These are phyloP conservation scores for Pestalotiopsis sp. DNA, from an alignment of 2,329 filamentous ascomycete genomes.

Conservation along the genomic window DNA sequence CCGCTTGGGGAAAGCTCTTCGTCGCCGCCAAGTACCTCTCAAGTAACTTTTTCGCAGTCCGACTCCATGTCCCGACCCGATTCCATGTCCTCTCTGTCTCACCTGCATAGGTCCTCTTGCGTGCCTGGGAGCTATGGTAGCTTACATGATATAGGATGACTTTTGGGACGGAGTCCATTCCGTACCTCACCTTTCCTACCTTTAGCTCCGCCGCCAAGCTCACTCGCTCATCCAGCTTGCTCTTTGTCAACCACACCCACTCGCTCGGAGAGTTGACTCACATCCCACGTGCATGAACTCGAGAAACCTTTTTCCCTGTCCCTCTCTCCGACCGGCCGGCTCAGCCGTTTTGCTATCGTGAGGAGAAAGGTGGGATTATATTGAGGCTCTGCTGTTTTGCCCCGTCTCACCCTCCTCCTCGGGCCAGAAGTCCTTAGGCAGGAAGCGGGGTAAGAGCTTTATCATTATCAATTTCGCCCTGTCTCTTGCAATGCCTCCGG, in stretches of 20 bases:
- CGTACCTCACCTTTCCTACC: not conserved
- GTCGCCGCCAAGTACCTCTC: not conserved
- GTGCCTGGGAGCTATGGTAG: too few species aligned
- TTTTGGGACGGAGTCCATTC: not conserved
- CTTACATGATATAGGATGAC: too few species aligned
- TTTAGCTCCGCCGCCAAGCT: not conserved
- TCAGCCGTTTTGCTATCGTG: not conserved
- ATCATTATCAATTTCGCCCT: not conserved
- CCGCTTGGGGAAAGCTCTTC: not conserved
- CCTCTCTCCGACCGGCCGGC: too few species aligned
- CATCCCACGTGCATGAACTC: not conserved
- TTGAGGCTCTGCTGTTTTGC: not conserved
- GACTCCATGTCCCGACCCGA: not conserved
- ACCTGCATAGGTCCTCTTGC: not conserved
- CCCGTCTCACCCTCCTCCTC: not conserved
- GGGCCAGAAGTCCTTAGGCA: not conserved
- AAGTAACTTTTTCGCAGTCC: not conserved
- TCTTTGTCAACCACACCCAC: not conserved
- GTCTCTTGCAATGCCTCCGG: not conserved
- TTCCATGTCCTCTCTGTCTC: not conserved
- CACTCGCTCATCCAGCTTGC: not conserved
- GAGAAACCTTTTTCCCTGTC: not conserved
- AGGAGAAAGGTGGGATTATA: not conserved
- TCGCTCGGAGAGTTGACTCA: not conserved
- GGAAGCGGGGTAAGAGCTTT: not conserved